A percentile compares a stretch with the other conserved stretches of the same genome.
Conservation (phyloP, 352 stramenopile genomes). For the Phytophthora nicotianae region DNA sequence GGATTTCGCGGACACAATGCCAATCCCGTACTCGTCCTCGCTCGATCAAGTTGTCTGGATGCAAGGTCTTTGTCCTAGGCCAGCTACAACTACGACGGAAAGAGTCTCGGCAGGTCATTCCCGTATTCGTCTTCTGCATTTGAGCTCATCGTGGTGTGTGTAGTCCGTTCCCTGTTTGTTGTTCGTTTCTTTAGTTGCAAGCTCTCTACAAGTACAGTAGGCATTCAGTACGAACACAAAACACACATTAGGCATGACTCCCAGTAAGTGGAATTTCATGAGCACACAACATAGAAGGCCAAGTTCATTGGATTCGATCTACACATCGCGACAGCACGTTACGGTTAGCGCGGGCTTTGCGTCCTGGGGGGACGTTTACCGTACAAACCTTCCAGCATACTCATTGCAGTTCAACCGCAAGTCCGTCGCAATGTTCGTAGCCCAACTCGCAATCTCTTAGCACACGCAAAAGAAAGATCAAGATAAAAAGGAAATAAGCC, state of each 20-base stretch:
- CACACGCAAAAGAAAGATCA: slow-evolving; percentile 23
- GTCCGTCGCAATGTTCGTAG: slow-evolving; percentile 22
- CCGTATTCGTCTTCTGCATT: slow-evolving; percentile 1
- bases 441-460: slow-evolving; percentile 28
- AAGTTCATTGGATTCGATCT: slow-evolving; percentile 53
- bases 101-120: slow-evolving; percentile 1
- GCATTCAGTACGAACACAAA: slow-evolving; percentile 32
- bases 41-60: not conserved
- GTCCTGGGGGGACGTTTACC: slow-evolving; percentile 26
- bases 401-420: slow-evolving; percentile 10
- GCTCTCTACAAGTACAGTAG: slow-evolving; percentile 37
- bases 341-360: slow-evolving; percentile 30
- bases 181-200: slow-evolving; percentile 30
- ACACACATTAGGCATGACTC: slow-evolving; percentile 29
- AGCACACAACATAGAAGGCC: slow-evolving; percentile 43
- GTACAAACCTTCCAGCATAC: slow-evolving; percentile 40
- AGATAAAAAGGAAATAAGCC: slow-evolving; percentile 25
- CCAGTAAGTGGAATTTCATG: slow-evolving; percentile 18
- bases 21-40: not conserved
- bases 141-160: not conserved
- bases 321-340: slow-evolving; percentile 47
- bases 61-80: not conserved
- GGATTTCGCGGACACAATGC: not conserved
- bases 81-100: slow-evolving; percentile 4
- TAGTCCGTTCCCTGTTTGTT: slow-evolving; percentile 20